Evolutionary conservation across 2,329 filamentous ascomycete species (phyloP).

Genomic region (Fusarium pininemorale): DNA sequence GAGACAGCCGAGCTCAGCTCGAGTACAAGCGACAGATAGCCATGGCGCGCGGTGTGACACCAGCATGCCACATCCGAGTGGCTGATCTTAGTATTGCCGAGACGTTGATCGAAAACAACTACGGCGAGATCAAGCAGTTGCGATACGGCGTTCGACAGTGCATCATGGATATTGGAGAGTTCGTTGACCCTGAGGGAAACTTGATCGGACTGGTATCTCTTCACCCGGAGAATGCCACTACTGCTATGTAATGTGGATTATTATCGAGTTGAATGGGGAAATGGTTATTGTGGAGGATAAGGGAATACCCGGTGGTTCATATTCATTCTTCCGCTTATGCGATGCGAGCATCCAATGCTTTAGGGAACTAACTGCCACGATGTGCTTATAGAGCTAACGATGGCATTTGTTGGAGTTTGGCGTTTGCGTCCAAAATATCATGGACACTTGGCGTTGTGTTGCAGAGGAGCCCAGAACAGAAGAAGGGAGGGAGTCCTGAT

Average conservation of each 20-base stretch:
- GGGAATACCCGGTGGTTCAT: constrained; percentile 34
- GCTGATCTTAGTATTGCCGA: constrained; percentile 37
- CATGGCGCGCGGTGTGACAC: constrained; percentile 21
- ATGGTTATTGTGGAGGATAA: constrained; percentile 29
- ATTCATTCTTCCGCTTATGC: constrained; percentile 20
- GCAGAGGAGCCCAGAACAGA: not conserved
- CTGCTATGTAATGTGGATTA: constrained; percentile 9
- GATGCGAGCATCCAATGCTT: constrained; percentile 1
- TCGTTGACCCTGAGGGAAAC: constrained; percentile 41
- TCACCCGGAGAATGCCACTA: constrained; percentile 34
- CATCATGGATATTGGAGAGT: constrained; percentile 41
- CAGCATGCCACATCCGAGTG: constrained; percentile 38
- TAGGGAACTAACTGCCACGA: constrained; percentile 2
- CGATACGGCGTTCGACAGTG: constrained; percentile 38
- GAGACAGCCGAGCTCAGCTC: constrained; percentile 20
- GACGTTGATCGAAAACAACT: constrained; percentile 32
- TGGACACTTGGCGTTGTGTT: constrained; percentile 6
- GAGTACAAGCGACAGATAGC: constrained; percentile 24
- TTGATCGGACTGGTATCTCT: constrained; percentile 38
- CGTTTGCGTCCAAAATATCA: constrained; percentile 16
- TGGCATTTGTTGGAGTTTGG: constrained; percentile 8
- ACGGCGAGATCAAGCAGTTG: constrained; percentile 34
- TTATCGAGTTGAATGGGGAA: not conserved
- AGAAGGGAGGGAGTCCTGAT: not conserved
- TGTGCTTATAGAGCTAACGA: not conserved